These are phyloP conservation scores for Datisca glomerata DNA, from an alignment of 306 rosid species.

Conservation along the genomic window DNA sequence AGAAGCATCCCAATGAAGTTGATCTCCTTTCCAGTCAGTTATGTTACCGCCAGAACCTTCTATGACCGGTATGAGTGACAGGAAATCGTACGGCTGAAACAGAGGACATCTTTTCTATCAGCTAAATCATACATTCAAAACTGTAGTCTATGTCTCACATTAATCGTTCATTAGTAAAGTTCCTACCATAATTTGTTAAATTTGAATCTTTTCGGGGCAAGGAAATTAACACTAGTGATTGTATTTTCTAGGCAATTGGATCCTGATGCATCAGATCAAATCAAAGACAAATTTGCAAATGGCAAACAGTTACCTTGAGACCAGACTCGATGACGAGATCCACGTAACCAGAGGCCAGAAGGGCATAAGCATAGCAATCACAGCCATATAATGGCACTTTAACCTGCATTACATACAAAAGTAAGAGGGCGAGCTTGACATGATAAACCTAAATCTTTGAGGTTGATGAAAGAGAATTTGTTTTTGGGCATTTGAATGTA, in stretches of 20 bases:
- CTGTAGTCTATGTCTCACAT: too few relatives aligned
- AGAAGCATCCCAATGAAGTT: slow-evolving; percentile 79
- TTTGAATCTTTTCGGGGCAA: too few relatives aligned
- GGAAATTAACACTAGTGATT: too few relatives aligned
- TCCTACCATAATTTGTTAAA: too few relatives aligned
- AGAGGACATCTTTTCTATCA: slow-evolving; percentile 1
- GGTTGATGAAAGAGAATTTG: too few relatives aligned
- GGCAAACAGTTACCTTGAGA: slow-evolving; percentile 87
- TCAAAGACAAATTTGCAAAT: too few relatives aligned
- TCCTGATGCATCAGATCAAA: too few relatives aligned
- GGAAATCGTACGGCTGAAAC: slow-evolving; percentile 85
- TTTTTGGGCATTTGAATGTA: too few relatives aligned
- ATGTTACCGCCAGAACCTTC: slow-evolving; percentile 92
- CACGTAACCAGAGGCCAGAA: slow-evolving; percentile 82
- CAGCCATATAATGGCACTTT: slow-evolving; percentile 88
- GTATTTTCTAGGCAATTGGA: not conserved
- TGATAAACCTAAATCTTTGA: too few relatives aligned
- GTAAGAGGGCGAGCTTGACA: not conserved
- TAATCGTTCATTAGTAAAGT: too few relatives aligned
- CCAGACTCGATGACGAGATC: slow-evolving; percentile 92
- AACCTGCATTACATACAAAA: slow-evolving; percentile 38
- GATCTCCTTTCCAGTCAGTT: slow-evolving; percentile 89
- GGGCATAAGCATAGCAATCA: slow-evolving; percentile 98
- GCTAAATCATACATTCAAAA: not conserved
- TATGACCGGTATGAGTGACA: slow-evolving; percentile 76